These are phyloP conservation scores for Leishmania martiniquensis DNA, from an alignment of 208 protist genomes.

Conservation along the genomic window DNA sequence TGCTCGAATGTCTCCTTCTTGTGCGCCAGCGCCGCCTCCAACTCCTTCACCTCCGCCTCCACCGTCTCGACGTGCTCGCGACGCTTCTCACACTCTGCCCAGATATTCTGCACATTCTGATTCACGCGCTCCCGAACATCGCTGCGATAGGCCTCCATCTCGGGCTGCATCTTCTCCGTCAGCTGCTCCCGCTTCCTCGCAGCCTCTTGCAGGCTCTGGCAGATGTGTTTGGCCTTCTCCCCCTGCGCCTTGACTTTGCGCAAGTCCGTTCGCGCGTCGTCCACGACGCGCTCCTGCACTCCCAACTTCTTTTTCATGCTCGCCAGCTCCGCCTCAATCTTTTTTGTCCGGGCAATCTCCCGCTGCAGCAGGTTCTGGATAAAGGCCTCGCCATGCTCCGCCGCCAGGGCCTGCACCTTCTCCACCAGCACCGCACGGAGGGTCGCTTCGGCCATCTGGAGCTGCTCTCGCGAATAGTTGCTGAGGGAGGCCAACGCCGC, in stretches of 20 bases:
- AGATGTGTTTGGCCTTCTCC: conserved; percentile 44
- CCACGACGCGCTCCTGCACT: conserved; percentile 36
- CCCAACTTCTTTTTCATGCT: conserved; percentile 53
- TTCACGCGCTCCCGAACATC: conserved; percentile 42
- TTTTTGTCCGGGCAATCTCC: conserved; percentile 74
- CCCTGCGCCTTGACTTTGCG: conserved; percentile 29
- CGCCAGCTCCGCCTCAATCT: conserved; percentile 70
- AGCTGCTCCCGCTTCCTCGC: conserved; percentile 53
- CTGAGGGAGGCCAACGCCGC: conserved; percentile 12
- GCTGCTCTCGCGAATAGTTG: conserved; percentile 24
- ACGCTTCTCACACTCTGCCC: conserved; percentile 44
- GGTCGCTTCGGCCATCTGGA: conserved; percentile 36
- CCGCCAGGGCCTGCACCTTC: conserved; percentile 46
- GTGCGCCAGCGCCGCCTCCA: conserved; percentile 46
- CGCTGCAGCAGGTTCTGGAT: conserved; percentile 69
- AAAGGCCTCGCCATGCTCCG: conserved; percentile 56
- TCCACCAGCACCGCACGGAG: conserved; percentile 24
- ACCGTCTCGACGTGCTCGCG: conserved; percentile 36
- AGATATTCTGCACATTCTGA: conserved; percentile 50
- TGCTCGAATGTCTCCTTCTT: conserved; percentile 67
- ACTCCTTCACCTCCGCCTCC: conserved; percentile 54
- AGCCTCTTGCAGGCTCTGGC: conserved; percentile 51
- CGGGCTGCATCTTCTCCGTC: conserved; percentile 45
- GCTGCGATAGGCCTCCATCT: conserved; percentile 67
- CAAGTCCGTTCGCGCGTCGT: conserved; percentile 35